These are phyloP conservation scores for Eucalyptus curtisii DNA, from an alignment of 345 rosid genomes.

Conservation along the genomic window DNA sequence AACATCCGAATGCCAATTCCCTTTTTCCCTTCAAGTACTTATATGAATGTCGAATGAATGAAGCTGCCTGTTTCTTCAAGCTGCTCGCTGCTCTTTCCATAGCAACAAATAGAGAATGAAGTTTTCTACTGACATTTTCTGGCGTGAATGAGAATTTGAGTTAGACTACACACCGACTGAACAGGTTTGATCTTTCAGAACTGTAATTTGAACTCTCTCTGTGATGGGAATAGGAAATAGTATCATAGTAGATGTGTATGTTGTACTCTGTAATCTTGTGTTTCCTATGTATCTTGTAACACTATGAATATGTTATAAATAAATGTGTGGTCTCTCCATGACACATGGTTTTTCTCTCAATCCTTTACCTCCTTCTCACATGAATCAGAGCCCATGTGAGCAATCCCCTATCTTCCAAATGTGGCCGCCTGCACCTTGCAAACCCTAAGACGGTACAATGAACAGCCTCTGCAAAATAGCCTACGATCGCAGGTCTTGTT, in stretches of 20 bases:
- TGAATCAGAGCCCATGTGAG: neutral
- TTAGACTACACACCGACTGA: neutral
- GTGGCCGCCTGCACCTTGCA: neutral
- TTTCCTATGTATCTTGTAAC: neutral
- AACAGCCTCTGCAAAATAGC: neutral
- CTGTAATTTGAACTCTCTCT: neutral
- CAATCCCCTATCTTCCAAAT: neutral
- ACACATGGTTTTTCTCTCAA: neutral
- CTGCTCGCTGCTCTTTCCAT: neutral
- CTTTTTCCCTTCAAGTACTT: neutral
- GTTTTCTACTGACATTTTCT: neutral
- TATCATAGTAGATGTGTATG: neutral
- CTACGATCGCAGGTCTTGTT: neutral
- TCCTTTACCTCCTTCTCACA: neutral
- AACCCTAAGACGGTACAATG: neutral
- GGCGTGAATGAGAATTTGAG: neutral
- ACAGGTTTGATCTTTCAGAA: neutral
- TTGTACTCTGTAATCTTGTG: neutral
- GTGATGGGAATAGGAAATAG: neutral
- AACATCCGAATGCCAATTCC: neutral
- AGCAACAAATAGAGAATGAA: neutral
- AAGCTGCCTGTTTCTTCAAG: neutral
- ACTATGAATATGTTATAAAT: neutral
- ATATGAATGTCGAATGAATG: neutral
- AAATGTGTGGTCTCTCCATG: neutral